Evolutionary conservation across 805 yeast genomes (phyloP).

Genomic region (Babjeviella inositovora): DNA sequence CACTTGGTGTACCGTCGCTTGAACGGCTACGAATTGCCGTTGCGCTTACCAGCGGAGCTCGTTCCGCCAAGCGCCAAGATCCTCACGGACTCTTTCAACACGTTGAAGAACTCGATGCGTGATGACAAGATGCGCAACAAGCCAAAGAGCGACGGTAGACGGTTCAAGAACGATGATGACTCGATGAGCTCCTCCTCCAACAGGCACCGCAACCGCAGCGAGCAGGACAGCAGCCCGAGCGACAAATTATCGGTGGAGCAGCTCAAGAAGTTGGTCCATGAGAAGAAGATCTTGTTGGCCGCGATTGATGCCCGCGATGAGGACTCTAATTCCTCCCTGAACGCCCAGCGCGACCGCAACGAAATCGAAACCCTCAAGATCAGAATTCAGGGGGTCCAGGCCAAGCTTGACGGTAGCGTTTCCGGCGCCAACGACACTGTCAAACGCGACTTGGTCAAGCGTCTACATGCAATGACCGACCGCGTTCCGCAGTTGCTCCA

Average conservation of each 20-base stretch:
- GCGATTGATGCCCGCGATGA: slow-evolving; percentile 58
- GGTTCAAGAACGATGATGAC: slow-evolving; percentile 59
- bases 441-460: slow-evolving; percentile 32
- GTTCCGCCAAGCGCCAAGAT: slow-evolving; percentile 75
- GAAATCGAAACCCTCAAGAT: slow-evolving; percentile 52
- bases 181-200: slow-evolving; percentile 54
- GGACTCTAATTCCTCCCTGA: slow-evolving; percentile 11
- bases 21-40: slow-evolving; percentile 80
- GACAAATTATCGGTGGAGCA: slow-evolving; percentile 29
- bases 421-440: slow-evolving; percentile 10
- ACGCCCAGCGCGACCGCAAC: slow-evolving; percentile 19
- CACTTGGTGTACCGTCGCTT: slow-evolving; percentile 83
- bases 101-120: slow-evolving; percentile 51
- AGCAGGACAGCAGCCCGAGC: no score
- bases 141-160: slow-evolving; percentile 11
- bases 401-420: slow-evolving; percentile 11
- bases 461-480: slow-evolving; percentile 49
- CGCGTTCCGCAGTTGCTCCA: slow-evolving; percentile 58
- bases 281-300: slow-evolving; percentile 53
- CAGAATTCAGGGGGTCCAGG: slow-evolving; percentile 33
- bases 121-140: slow-evolving; percentile 8
- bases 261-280: slow-evolving; percentile 50
- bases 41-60: slow-evolving; percentile 71
- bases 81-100: slow-evolving; percentile 52
- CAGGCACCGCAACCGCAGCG: no score